Percentiles rank a stretch among this genome's conserved stretches.
Conservation (phyloP, 371 early-diverging fungal genomes). For the Mitosporidium daphniae region DNA sequence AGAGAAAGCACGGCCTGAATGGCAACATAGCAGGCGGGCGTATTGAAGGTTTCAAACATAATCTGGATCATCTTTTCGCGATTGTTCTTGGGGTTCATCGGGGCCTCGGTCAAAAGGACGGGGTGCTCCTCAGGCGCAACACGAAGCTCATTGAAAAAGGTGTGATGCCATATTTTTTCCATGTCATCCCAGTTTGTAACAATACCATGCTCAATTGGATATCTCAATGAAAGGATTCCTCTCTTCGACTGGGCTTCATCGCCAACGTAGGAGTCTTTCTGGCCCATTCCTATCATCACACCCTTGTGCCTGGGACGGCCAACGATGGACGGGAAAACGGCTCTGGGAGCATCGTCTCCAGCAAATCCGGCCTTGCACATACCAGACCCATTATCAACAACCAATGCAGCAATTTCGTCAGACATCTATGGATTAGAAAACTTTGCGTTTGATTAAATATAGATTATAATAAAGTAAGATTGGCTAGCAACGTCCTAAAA, state of each 20-base stretch:
- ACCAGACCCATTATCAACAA: slow-evolving; percentile 98
- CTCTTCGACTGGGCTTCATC: slow-evolving; percentile 98
- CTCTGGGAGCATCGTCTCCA: slow-evolving; percentile 97
- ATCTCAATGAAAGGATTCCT: slow-evolving; percentile 91
- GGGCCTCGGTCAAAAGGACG: slow-evolving; percentile 92
- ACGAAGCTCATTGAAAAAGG: slow-evolving; percentile 54
- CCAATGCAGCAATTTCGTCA: slow-evolving; percentile 9
- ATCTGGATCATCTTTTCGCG: slow-evolving; percentile 99
- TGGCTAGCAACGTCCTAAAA: too few species aligned
- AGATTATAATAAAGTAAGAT: too few species aligned
- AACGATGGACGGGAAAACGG: slow-evolving; percentile 93
- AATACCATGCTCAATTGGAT: slow-evolving; percentile 99
- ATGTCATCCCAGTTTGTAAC: slow-evolving; percentile 99
- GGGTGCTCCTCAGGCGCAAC: slow-evolving; percentile 86
- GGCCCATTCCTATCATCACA: slow-evolving; percentile 99
- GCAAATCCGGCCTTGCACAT: slow-evolving; percentile 99
- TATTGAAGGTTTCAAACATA: slow-evolving; percentile 98
- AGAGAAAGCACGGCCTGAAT: slow-evolving; percentile 91
- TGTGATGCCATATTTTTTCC: slow-evolving; percentile 99
- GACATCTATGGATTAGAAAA: slow-evolving; percentile 2
- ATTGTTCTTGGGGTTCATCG: slow-evolving; percentile 97
- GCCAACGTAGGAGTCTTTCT: slow-evolving; percentile 98
- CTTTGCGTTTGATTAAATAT: too few species aligned
- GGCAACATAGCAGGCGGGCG: slow-evolving; percentile 90
- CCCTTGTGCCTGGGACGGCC: slow-evolving; percentile 95